These are phyloP conservation scores for Hygrocybe coccinea DNA, from an alignment of 768 basidiomycete genomes.

Conservation along the genomic window DNA sequence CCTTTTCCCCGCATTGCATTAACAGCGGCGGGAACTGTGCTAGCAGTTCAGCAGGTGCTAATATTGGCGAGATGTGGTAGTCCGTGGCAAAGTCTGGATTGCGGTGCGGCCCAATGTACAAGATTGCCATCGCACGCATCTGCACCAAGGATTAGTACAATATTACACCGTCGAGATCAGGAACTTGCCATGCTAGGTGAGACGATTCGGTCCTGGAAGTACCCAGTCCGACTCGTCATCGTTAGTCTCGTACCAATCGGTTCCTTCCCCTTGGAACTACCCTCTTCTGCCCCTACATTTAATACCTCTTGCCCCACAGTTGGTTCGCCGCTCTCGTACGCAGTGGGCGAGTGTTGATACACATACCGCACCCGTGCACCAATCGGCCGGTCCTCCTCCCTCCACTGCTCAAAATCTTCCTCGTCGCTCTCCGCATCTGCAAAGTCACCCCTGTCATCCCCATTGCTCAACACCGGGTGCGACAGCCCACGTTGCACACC, in stretches of 20 bases:
- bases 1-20: slow-evolving; percentile 92
- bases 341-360: slow-evolving; percentile 31
- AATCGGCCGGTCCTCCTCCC: slow-evolving; percentile 73
- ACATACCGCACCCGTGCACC: slow-evolving; percentile 66
- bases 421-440: slow-evolving; percentile 53
- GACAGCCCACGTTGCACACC: slow-evolving; percentile 4
- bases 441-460: slow-evolving; percentile 46
- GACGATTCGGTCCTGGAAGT: slow-evolving; percentile 90
- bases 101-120: slow-evolving; percentile 90
- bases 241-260: slow-evolving; percentile 84
- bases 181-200: slow-evolving; percentile 88
- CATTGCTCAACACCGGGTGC: slow-evolving; percentile 15
- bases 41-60: slow-evolving; percentile 76
- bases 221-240: slow-evolving; percentile 92
- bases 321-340: slow-evolving; percentile 42
- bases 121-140: slow-evolving; percentile 99
- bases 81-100: slow-evolving; percentile 94
- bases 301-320: slow-evolving; percentile 49
- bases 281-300: slow-evolving; percentile 42
- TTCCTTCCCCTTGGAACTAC: slow-evolving; percentile 37
- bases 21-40: slow-evolving; percentile 92
- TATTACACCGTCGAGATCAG: neutral
- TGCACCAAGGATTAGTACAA: slow-evolving; percentile 29
- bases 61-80: slow-evolving; percentile 93
- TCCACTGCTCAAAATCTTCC: slow-evolving; percentile 44